Percentiles rank a stretch among this genome's conserved stretches.
Conservation (phyloP, 345 rosid genomes). For the Euphorbia peplus region DNA sequence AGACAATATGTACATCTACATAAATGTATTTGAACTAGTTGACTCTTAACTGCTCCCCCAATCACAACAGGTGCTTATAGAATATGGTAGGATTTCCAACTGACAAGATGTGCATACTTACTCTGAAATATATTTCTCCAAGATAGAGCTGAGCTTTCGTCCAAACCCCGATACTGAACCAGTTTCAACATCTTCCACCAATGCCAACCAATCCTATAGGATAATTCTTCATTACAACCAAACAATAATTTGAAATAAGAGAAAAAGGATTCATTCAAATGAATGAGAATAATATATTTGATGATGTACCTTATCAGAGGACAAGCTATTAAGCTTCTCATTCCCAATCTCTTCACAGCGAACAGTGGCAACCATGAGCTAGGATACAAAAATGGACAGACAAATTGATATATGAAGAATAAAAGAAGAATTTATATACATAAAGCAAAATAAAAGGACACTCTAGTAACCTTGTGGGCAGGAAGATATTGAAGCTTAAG, state of each 20-base stretch:
- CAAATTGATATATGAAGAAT: neutral
- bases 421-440: constrained; percentile 1
- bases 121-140: constrained; percentile 32
- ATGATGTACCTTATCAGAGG: constrained; percentile 30
- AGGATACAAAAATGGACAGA: constrained; percentile 5
- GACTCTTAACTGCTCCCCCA: neutral
- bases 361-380: constrained; percentile 40
- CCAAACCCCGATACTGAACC: constrained; percentile 35
- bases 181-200: constrained; percentile 32
- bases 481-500: constrained; percentile 20
- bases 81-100: neutral
- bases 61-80: neutral
- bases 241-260: neutral
- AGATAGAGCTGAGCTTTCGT: constrained; percentile 22
- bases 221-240: neutral
- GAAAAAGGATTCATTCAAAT: neutral
- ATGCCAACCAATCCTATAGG: constrained; percentile 29
- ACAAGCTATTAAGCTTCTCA: constrained; percentile 23
- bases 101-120: constrained; percentile 9
- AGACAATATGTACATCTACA: neutral
- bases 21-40: neutral
- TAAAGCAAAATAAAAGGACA: neutral
- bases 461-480: constrained; percentile 29
- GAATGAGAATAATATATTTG: neutral
- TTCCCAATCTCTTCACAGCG: constrained; percentile 39